Base-by-base conservation (phyloP, 1,139 yeast genomes). In the Blastobotrys serpentis region DNA sequence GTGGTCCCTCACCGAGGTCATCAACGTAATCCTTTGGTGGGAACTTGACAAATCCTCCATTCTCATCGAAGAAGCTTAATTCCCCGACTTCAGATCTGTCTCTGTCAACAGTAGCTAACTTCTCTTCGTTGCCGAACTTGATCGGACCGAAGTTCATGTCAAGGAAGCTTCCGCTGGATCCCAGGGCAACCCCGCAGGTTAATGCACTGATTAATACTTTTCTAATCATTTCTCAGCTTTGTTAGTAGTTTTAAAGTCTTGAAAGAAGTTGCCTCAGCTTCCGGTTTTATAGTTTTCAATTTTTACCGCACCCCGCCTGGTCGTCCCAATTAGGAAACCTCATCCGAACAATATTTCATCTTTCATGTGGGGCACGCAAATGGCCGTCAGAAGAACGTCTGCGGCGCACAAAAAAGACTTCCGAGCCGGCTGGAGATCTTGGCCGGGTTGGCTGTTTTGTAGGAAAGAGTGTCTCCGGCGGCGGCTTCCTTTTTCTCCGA, bases 1-100 rank as follows among this genome's bases (percentile, higher is more conserved):
- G 23, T 10, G 53, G 53, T 2, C 51, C 51, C 2, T 43, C 43
- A 10, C 22, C 41, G 23, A 50, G 14, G 30, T 50, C 53, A 8
- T 36, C 53, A 7, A 33, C 29, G 37, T 23, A 50, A 23, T 50
- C 53, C 19, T 39, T 39, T 4, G 42, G 22, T 2, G 53, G 53
- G 34, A 48, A 17, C 25, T 36, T 36, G 40, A 19, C 22, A 14
- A 36, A 18, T 10, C 40, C 40, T 13, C 22, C 23, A n/a, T 18
- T 36, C 13, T 17, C 19, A 19, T 36, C 40, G 11, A 19, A 17
- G 13, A 36, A 36, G 32, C 13, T 29, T 14, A 29, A 29, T 29
- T 29, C 32, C 25, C 25, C 25, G 6, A 7, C 40, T 4, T 14
- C 25, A 18, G 6, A 4, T 4, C 25, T n/a, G 6, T 17, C 14